phyloP scores from a whole-genome alignment of 2,329 filamentous ascomycete species.

The Mariannaea sp. region DNA sequence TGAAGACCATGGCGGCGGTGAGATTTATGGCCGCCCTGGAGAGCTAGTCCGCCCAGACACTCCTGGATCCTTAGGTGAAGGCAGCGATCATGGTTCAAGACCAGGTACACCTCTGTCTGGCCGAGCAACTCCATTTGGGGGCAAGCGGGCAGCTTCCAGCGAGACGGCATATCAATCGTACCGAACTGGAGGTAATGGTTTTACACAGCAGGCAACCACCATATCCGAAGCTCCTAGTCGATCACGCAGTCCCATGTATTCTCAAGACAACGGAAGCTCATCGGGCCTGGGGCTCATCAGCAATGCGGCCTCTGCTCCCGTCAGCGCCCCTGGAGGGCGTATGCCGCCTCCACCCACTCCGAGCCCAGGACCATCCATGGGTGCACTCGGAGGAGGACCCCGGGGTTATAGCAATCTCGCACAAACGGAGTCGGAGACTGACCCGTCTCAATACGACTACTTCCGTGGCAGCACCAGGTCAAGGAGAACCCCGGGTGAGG shows the following conservation, averaged over 20 bases:
- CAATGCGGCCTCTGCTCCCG: constrained; percentile 58
- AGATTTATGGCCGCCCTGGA: constrained; percentile 63
- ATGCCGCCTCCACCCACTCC: constrained; percentile 33
- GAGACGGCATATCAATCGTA: constrained; percentile 41
- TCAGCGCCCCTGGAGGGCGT: constrained; percentile 40
- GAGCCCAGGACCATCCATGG: constrained; percentile 49
- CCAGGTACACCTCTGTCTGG: constrained; percentile 53
- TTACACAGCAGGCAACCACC: constrained; percentile 32
- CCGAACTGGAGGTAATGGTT: constrained; percentile 32
- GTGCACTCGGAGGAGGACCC: constrained; percentile 62
- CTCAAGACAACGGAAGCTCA: constrained; percentile 57
- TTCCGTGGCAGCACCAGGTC: constrained; percentile 50
- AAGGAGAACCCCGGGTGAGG: constrained; percentile 44
- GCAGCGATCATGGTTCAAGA: constrained; percentile 51
- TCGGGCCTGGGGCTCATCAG: constrained; percentile 58
- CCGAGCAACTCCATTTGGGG: constrained; percentile 43
- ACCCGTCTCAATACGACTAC: constrained; percentile 61
- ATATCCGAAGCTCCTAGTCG: constrained; percentile 37
- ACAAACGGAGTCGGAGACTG: constrained; percentile 51
- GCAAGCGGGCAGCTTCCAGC: constrained; percentile 30
- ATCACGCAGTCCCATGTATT: constrained; percentile 55
- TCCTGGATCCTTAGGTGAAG: constrained; percentile 57
- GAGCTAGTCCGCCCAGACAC: constrained; percentile 67
- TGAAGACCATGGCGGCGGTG: constrained; percentile 81
- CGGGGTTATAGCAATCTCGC: constrained; percentile 64